Evolutionary conservation across 1,284 basidiomycete genomes (phyloP), one percentile per base, ranked within the genome.

Genomic region (Fomitopsis palustris): DNA sequence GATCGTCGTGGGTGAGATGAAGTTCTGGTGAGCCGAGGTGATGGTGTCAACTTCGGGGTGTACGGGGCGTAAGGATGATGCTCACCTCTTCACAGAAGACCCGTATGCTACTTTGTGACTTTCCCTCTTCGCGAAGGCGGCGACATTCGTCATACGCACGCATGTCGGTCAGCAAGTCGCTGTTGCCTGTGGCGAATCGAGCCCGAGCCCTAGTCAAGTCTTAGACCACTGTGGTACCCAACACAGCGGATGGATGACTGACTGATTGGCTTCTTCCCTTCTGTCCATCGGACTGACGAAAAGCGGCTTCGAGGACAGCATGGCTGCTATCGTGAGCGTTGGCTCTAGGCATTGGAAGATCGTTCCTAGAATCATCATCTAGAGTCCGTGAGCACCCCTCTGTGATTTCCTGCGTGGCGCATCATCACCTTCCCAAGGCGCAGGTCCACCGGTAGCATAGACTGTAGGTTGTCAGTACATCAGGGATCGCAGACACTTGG

Each of bases 401-500:
- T 17, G 21, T n/a, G 21, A 19, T 8, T 14, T 31, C n/a, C 25
- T n/a, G 25, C 4, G 42, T 2, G 17, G 53, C 14, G 6, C 5
- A 31, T 19, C 12, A 4, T 39, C 58, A 91, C 87, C 79, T 98
- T 98, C 38, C 86, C 93, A 21, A 98, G 80, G 51, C 93, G 83
- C n/a, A 97, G 76, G 74, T 98, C 95, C 27, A 97, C 78, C 1
- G 95, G 95, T 31, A 98, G 80, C 73, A 88, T 82, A 4, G 91
- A 81, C 90, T 93, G 19, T 54, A 54, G 2, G 2, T 16, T 2
- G 42, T 65, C 56, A 58, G 56, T 59, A 54, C 60, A 41, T 60
- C n/a, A 16, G 43, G 38, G 60, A 56, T 25, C 31, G 35, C 10
- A n/a, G n/a, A n/a, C n/a, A n/a, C n/a, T n/a, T 41, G 33, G n/a